Base-by-base conservation (phyloP, 306 rosid genomes). In the Hylodesmum podocarpum region DNA sequence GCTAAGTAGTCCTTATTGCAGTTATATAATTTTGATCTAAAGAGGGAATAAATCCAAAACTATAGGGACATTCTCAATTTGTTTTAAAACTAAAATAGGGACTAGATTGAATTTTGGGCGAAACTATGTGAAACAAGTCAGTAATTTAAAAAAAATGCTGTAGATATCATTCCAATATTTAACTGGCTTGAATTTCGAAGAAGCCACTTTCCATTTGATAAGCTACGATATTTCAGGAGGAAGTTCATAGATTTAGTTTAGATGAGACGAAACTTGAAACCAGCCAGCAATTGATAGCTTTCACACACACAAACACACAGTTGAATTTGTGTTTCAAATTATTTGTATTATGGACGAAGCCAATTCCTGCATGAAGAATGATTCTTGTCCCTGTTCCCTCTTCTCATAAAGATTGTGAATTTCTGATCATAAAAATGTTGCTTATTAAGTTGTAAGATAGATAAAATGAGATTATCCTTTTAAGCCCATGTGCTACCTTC, bases 141-240 rank as follows among this genome's bases (percentile, higher is more conserved):
- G 37, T 64, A 19, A 36, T 64, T 64, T 12, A 3, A 54, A 39
- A 12, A 65, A 67, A 21, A 68, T 15, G 5, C 22, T 4, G 14
- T 53, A 28, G 53, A 54, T 39, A 47, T 18, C 33, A 21, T 36
- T 50, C 37, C 49, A 39, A 19, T 62, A 25, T 16, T 33, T 16
- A 63, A 63, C 9, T 34, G 49, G 58, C 55, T 72, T 72, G 36
- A 54, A 27, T 80, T 67, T 36, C 44, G 37, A 58, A 77, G 39
- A 75, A 75, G 43, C 44, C 22, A 3, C 50, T 62, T 80, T 53
- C 62, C 21, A 64, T 72, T 61, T 51, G 11, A 3, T 5, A 47
- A 28, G 71, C 44, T 70, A 29, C 37, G 76, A 49, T 49, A 36
- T 39, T 49, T 61, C 4, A 46, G 72, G 63, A 71, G 72, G 36